Percentiles rank a stretch among this genome's conserved stretches.
phyloP scores from a whole-genome alignment of 306 rosid species.

The Comarum palustre region DNA sequence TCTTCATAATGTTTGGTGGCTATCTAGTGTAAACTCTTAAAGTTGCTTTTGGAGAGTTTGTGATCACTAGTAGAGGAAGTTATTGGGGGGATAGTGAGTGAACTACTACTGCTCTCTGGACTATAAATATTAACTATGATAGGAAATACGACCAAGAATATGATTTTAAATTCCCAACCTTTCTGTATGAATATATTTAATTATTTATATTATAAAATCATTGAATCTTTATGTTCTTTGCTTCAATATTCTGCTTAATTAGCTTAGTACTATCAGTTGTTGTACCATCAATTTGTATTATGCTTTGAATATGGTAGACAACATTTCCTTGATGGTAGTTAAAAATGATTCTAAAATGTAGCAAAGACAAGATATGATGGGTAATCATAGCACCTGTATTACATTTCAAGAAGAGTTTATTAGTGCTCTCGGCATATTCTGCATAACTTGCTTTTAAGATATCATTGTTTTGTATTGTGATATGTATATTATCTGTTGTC shows the following conservation, averaged over 20 bases:
- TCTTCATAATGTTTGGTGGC: not conserved
- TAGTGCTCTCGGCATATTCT: not conserved
- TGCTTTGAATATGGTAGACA: not conserved
- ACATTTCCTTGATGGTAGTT: not conserved
- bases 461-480: not conserved
- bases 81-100: not conserved
- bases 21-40: not conserved
- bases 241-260: not conserved
- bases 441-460: not conserved
- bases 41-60: not conserved
- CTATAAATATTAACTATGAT: not conserved
- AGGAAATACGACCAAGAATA: not conserved
- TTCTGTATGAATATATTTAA: not conserved
- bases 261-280: not conserved
- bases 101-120: not conserved
- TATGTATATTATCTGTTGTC: not conserved
- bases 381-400: not conserved
- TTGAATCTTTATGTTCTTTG: not conserved
- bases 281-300: not conserved
- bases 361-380: not conserved
- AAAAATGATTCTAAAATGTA: not conserved
- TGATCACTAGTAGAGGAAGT: not conserved
- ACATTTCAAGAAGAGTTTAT: not conserved
- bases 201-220: not conserved
- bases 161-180: not conserved